Base-by-base conservation (phyloP, 2,329 filamentous ascomycete genomes). In the Aspergillus caelatus region DNA sequence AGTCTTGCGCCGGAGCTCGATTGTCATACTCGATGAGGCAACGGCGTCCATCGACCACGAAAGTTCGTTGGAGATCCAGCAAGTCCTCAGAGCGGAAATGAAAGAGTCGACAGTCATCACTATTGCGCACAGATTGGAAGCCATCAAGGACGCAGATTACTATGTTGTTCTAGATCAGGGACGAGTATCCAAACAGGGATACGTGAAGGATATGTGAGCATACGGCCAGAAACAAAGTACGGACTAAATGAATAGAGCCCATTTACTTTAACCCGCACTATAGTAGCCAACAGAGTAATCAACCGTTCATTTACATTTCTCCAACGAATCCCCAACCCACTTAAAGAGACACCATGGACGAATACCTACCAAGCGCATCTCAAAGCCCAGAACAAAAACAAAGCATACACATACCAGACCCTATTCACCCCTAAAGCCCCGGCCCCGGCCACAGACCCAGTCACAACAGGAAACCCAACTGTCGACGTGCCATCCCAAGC, bases 11-110 rank as follows among this genome's bases (percentile, higher is more conserved):
- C 77, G 85, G n/a, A 88, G 85, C 62, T 78, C 85, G 0, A 84
- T 90, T 65, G 80, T 91, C 11, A 85, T 91, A 57, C 81, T 91
- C 71, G 88, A 91, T 69, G 88, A 90, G 70, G 88, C 88, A 3
- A 89, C 88, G 2, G 87, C 88, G 2, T 87, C 84, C 56, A 88
- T 89, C 65, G 88, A 90, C 72, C 81, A 83, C 58, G 86, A 88
- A 65, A 89, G 87, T 1, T 86, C 87, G 19, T 69, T 77, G n/a
- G 76, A 78, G 48, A 77, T 78, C 5, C 76, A 79, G 67, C 72
- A 75, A 55, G 73, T 78, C 9, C 67, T 78, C 3, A 62, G 76
- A 3, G 74, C 78, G 56, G 76, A 79, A 62, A 67, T 79, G 67
- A 67, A 66, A 32, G 69, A 75, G 43, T 78, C 75, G 41, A 90